Conservation (phyloP, 495 filamentous ascomycete species). For the Patellaria atrata region DNA sequence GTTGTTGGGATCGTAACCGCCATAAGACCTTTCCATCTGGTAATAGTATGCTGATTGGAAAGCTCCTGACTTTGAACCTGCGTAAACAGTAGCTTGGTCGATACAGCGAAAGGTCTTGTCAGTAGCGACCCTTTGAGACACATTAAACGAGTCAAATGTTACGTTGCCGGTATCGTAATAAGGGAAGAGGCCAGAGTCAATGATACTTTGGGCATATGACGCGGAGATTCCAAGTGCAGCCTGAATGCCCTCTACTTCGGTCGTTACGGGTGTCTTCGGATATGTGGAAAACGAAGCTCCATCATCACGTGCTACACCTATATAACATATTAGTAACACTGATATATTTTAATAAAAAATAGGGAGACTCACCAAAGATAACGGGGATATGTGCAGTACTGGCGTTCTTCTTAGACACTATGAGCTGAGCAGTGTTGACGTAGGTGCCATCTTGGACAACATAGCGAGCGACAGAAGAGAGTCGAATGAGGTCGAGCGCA, state of each 20-base stretch:
- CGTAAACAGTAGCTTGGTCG: conserved; percentile 33
- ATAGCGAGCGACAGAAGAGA: conserved; percentile 28
- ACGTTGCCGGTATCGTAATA: conserved; percentile 28
- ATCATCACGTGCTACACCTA: conserved; percentile 27
- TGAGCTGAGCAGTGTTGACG: conserved; percentile 29
- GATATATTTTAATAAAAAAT: too few relatives aligned
- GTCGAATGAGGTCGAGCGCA: conserved; percentile 21
- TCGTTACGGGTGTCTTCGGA: conserved; percentile 23
- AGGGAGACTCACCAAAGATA: too few relatives aligned
- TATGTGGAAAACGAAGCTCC: conserved; percentile 31
- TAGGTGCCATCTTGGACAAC: conserved; percentile 33
- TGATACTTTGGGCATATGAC: conserved; percentile 26
- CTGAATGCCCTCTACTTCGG: conserved; percentile 24
- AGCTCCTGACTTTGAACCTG: conserved; percentile 21
- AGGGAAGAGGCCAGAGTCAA: conserved; percentile 31
- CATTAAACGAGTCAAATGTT: conserved; percentile 33
- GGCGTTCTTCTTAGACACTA: conserved; percentile 22
- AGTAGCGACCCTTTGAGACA: conserved; percentile 30
- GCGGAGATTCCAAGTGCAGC: conserved; percentile 26
- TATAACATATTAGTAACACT: too few relatives aligned
- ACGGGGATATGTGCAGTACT: conserved; percentile 28
- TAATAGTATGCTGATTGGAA: conserved; percentile 33
- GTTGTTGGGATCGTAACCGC: conserved; percentile 30
- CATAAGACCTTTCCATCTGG: conserved; percentile 29
- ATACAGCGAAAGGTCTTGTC: conserved; percentile 34